phyloP scores from a whole-genome alignment of 305 asterid genomes.

The Fraxinus ornus region DNA sequence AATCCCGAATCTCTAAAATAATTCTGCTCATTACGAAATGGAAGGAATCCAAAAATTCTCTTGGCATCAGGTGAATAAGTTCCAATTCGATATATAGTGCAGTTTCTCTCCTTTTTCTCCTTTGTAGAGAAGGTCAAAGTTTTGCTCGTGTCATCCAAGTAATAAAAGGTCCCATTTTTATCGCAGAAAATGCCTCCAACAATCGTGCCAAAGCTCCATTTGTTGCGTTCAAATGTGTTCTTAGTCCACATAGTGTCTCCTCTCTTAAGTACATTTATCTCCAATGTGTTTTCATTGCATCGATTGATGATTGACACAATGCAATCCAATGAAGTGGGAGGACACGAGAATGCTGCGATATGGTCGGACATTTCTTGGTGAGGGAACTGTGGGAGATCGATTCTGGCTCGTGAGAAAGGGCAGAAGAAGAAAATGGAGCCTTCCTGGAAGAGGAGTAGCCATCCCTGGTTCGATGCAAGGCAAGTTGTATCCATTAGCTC shows the following conservation, averaged over 20 bases:
- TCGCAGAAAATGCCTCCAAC: slow-evolving; percentile 7
- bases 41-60: background rate
- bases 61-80: no score
- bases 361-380: slow-evolving; percentile 18
- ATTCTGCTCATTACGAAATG: background rate
- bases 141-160: background rate
- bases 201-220: background rate
- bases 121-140: slow-evolving; percentile 12
- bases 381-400: slow-evolving; percentile 27
- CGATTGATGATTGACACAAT: background rate
- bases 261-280: slow-evolving; percentile 17
- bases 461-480: slow-evolving; percentile 34
- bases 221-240: background rate
- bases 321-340: slow-evolving; percentile 27
- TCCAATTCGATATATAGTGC: background rate
- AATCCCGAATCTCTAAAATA: background rate
- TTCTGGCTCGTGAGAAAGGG: slow-evolving; percentile 32
- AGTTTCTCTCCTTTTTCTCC: background rate
- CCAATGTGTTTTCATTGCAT: background rate
- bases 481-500: slow-evolving; percentile 31
- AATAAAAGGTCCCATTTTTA: slow-evolving; percentile 13
- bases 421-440: slow-evolving; percentile 35
- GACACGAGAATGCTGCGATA: slow-evolving; percentile 25
- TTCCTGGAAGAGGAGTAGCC: slow-evolving; percentile 27
- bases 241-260: slow-evolving; percentile 21